A percentile compares a stretch with the other conserved stretches of the same genome.
These are phyloP conservation scores for Boletus reticuloceps DNA, from an alignment of 768 basidiomycete genomes.

Conservation along the genomic window DNA sequence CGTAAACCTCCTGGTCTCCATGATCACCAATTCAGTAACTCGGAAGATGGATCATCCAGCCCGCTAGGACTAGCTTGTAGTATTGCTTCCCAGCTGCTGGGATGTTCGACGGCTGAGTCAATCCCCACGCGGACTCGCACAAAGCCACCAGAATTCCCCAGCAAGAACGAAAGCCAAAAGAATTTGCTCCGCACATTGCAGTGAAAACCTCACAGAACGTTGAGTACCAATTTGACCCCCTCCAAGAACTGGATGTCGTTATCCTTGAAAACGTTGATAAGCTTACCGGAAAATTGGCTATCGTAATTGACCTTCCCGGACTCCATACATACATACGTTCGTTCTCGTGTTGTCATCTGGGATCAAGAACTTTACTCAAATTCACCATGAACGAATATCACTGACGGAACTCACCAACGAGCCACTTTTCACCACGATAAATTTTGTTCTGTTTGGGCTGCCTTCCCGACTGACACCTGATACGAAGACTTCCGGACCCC, in stretches of 20 bases:
- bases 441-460: no score
- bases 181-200: conserved; percentile 5
- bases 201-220: conserved; percentile 18
- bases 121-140: conserved; percentile 43
- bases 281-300: conserved; percentile 1
- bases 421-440: no score
- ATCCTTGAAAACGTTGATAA: conserved; percentile 15
- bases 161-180: conserved; percentile 24
- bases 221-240: background rate
- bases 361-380: no score
- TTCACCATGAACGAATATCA: no score
- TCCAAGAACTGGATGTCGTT: conserved; percentile 1
- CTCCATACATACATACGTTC: background rate
- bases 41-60: conserved; percentile 14
- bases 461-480: no score
- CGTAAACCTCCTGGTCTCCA: conserved; percentile 23
- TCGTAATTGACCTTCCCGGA: background rate
- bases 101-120: conserved; percentile 9
- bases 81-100: background rate
- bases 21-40: conserved; percentile 18
- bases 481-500: no score
- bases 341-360: no score
- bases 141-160: conserved; percentile 36
- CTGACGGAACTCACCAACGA: no score
- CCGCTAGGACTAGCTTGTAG: conserved; percentile 5